Evolutionary conservation across 345 rosid species (phyloP).

Genomic region (Streptanthus diversifolius): DNA sequence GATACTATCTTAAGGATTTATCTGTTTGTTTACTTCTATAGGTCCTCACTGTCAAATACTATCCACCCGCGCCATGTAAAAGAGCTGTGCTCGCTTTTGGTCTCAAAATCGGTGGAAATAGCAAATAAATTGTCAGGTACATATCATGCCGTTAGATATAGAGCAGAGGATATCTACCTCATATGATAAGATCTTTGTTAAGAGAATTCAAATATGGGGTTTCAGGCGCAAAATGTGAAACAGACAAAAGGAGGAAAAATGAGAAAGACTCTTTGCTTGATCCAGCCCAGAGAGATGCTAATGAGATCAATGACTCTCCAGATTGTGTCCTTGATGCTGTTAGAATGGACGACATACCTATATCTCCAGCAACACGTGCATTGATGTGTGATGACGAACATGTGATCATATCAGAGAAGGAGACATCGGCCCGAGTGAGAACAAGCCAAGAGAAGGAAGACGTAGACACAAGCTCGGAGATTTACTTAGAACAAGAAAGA

Average conservation of each 20-base stretch:
- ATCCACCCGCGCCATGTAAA: slow-evolving; percentile 50
- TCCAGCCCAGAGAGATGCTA: slow-evolving; percentile 27
- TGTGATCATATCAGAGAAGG: slow-evolving; percentile 29
- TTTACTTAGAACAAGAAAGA: slow-evolving; percentile 54
- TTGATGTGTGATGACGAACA: slow-evolving; percentile 67
- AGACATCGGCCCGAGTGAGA: slow-evolving; percentile 13
- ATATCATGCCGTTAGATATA: background rate
- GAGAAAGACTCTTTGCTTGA: slow-evolving; percentile 23
- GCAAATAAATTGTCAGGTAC: slow-evolving; percentile 47
- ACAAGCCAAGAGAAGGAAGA: slow-evolving; percentile 27
- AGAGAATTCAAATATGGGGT: background rate
- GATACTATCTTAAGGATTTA: background rate
- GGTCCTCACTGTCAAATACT: slow-evolving; percentile 58
- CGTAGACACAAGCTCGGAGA: slow-evolving; percentile 32
- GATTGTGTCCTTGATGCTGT: slow-evolving; percentile 25
- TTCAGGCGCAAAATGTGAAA: slow-evolving; percentile 17
- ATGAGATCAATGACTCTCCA: slow-evolving; percentile 27
- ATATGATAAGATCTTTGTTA: background rate
- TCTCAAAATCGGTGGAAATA: slow-evolving; percentile 46
- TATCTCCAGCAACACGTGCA: slow-evolving; percentile 56
- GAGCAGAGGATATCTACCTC: background rate
- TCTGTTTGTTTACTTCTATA: slow-evolving; percentile 29
- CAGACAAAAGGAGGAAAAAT: slow-evolving; percentile 5
- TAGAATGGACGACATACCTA: slow-evolving; percentile 31
- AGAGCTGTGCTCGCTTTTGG: slow-evolving; percentile 60